Base-by-base conservation (phyloP, 805 yeast genomes). In the Yamadazyma ubonensis region DNA sequence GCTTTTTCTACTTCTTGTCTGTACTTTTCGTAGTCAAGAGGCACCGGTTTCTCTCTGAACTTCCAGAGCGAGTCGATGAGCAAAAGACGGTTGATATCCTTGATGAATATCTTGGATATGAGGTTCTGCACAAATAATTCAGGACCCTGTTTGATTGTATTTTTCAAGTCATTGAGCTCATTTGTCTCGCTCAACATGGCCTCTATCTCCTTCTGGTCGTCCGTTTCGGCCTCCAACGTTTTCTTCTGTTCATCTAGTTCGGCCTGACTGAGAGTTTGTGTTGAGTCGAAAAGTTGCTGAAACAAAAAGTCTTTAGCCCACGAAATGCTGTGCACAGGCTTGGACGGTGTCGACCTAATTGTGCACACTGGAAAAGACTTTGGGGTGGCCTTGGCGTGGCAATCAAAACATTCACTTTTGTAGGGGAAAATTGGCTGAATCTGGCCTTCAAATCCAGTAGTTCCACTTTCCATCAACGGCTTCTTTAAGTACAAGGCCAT, bases 291-390 rank as follows among this genome's bases (percentile, higher is more conserved):
- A 26, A 93, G 67, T 54, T 88, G 95, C 17, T 78, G 73, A 56
- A 93, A 89, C 37, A 93, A 63, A 55, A 87, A 95, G 51, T 85
- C 87, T 57, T 93, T 93, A 6, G 97, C 95, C 99, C 99, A 93
- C 1, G 95, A 96, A 18, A 93, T 83, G 59, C 96, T 89, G 57
- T 93, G 99, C 5, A 93, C 83, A 0, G 97, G 97, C 55, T 86
- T 89, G 0, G 96, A 86, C 0, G 99, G 99, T 0, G 99, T 93
- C 5, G 96, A 87, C 48, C 99, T 73, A 43, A 93, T 93, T 0
- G 99, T 93, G 59, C 99, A 93, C 1, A 93, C 96, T 0, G 99
- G 97, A 59, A 80, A 93, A 0, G 93, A 75, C 54, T 86, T 89
- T 5, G 97, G 96, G 0, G 95, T 81, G 26, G 81, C 93, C 54